Percentiles rank a stretch among this genome's conserved stretches.
phyloP scores from a whole-genome alignment of 2,329 filamentous ascomycete species.

The Diaporthe citrichinensis region DNA sequence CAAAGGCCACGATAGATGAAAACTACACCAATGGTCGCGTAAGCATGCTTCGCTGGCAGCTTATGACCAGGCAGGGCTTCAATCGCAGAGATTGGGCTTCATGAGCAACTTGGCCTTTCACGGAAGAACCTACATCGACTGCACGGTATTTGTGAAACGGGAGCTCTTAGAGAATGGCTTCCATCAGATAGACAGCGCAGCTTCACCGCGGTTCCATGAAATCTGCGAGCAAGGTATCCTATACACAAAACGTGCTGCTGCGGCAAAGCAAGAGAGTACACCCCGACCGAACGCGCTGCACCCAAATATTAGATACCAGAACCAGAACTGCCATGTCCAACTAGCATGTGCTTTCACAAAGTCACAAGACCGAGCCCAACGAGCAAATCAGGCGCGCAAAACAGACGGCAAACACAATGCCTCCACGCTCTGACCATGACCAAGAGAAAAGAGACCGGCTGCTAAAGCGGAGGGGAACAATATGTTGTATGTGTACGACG shows the following conservation, averaged over 20 bases:
- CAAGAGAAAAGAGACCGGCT: constrained; percentile 29
- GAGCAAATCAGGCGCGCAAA: constrained; percentile 14
- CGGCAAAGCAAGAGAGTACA: constrained; percentile 25
- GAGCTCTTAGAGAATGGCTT: not conserved
- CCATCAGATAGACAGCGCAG: not conserved
- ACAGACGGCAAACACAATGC: constrained; percentile 18
- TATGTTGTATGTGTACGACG: not conserved
- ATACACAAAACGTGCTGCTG: constrained; percentile 33
- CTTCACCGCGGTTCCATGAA: not conserved
- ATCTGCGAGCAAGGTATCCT: constrained; percentile 36
- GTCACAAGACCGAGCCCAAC: constrained; percentile 19
- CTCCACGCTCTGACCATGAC: constrained; percentile 33
- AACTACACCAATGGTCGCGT: not conserved
- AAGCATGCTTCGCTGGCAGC: not conserved
- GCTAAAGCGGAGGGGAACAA: not conserved
- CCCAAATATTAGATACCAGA: constrained; percentile 35
- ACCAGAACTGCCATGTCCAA: constrained; percentile 15
- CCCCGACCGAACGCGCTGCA: constrained; percentile 22
- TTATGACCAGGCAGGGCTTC: not conserved
- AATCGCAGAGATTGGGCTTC: not conserved
- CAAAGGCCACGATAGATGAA: not conserved
- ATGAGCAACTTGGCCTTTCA: not conserved
- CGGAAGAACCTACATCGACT: not conserved
- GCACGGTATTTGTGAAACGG: not conserved
- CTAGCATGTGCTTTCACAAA: constrained; percentile 10